Base-by-base conservation (phyloP, 768 basidiomycete genomes). In the Lactarius psammicola region DNA sequence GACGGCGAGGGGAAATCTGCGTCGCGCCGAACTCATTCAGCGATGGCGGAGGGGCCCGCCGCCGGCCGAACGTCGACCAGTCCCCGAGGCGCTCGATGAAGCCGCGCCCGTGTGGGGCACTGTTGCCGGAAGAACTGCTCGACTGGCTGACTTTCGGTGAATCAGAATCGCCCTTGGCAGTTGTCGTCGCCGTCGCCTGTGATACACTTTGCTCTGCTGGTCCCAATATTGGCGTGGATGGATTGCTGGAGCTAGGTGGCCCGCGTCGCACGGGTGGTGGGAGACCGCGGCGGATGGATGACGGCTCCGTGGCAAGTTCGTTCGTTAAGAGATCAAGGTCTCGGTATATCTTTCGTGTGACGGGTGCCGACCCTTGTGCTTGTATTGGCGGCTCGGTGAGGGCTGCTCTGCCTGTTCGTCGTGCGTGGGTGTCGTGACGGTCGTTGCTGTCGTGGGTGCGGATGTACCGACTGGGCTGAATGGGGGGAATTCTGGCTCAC, bases 41-140 rank as follows among this genome's bases (percentile, higher is more conserved):
- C 42, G 70, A 71, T 28, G 68, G 54, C 5, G 63, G 40, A 18
- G 65, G 69, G 11, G 64, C 70, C 9, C 65, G 67, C 44, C 63
- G 69, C 56, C 75, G 73, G 33, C 77, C 77, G 71, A 78, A 79
- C 15, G 77, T 78, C 30, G 77, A 72, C 77, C 77, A 78, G 65
- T 72, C 75, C 13, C 72, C 72, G n/a, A 67, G 26, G 17, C 66
- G 66, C 57, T 63, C 57, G 33, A 67, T 59, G 62, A 67, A 55
- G 15, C 65, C 65, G 13, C 56, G 46, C 38, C 8, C 62, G 17
- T 40, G n/a, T 15, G 60, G 60, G 28, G 65, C 17, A 17, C 42
- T 53, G 8, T 59, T 34, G 23, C 33, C 28, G 4, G 57, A 67
- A 42, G 66, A 63, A 26, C 42, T 28, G 53, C 53, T 67, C 42